These are phyloP conservation scores for Candida lessepsii DNA, from an alignment of 805 yeast genomes.

Conservation along the genomic window DNA sequence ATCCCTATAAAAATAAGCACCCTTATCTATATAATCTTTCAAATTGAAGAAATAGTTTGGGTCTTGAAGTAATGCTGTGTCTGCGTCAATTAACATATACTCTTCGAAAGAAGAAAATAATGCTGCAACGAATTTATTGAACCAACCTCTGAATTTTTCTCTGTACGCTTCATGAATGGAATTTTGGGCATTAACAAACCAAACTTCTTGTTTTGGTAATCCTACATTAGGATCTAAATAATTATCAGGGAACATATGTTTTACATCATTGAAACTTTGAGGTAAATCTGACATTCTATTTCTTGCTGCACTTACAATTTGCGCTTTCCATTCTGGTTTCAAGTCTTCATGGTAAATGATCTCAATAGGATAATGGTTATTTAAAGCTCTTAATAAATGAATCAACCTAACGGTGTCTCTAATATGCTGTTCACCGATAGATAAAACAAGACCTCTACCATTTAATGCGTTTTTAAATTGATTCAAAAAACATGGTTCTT, in stretches of 20 bases:
- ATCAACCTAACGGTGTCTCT: constrained; percentile 25
- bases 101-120: constrained; percentile 57
- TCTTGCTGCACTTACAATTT: constrained; percentile 23
- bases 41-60: constrained; percentile 26
- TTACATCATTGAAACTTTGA: constrained; percentile 20
- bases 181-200: constrained; percentile 32
- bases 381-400: constrained; percentile 30
- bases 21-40: constrained; percentile 27
- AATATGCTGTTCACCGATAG: constrained; percentile 26
- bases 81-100: constrained; percentile 52
- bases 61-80: constrained; percentile 33
- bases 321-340: constrained; percentile 20
- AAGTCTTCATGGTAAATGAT: constrained; percentile 28
- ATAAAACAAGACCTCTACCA: constrained; percentile 34
- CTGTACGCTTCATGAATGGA: constrained; percentile 19
- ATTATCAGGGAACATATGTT: constrained; percentile 19
- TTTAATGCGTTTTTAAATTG: constrained; percentile 26
- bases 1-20: constrained; percentile 31
- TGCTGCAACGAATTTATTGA: constrained; percentile 51
- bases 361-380: constrained; percentile 32
- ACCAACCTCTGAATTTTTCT: constrained; percentile 20
- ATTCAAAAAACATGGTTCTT: constrained; percentile 22
- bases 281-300: constrained; percentile 21
- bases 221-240: constrained; percentile 9
- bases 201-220: constrained; percentile 24